These are phyloP conservation scores for Poteriospumella lacustris DNA, from an alignment of 108 stramenopile species.

Conservation along the genomic window DNA sequence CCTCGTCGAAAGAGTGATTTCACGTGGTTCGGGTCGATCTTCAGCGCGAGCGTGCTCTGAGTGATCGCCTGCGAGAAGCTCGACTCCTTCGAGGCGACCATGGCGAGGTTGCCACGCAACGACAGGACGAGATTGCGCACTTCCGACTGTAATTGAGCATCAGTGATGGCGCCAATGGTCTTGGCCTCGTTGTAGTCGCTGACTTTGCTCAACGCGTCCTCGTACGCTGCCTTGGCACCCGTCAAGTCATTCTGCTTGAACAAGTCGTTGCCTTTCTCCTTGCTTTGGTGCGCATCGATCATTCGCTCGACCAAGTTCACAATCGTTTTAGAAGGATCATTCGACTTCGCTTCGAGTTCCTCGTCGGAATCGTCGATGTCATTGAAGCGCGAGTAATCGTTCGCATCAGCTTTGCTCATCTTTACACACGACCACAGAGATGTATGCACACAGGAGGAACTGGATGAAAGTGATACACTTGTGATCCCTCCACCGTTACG, in stretches of 20 bases:
- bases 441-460: too few relatives aligned
- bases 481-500: too few relatives aligned
- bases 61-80: neutral
- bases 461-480: too few relatives aligned
- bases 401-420: too few relatives aligned
- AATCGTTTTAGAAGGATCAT: neutral
- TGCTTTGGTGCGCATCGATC: too few relatives aligned
- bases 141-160: slow-evolving; percentile 3
- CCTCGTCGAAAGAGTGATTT: too few relatives aligned
- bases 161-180: neutral
- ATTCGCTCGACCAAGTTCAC: too few relatives aligned
- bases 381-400: neutral
- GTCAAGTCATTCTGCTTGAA: neutral
- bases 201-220: too few relatives aligned
- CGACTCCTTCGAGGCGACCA: neutral
- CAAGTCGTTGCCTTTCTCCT: neutral
- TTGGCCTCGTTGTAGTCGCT: neutral
- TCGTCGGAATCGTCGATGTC: neutral
- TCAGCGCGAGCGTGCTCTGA: too few relatives aligned
- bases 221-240: neutral
- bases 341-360: neutral
- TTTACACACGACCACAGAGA: too few relatives aligned
- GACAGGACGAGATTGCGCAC: neutral
- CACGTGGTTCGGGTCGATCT: too few relatives aligned
- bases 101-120: neutral